Evolutionary conservation across 2,329 filamentous ascomycete genomes (phyloP).

Genomic region (Penicillium thymicola): DNA sequence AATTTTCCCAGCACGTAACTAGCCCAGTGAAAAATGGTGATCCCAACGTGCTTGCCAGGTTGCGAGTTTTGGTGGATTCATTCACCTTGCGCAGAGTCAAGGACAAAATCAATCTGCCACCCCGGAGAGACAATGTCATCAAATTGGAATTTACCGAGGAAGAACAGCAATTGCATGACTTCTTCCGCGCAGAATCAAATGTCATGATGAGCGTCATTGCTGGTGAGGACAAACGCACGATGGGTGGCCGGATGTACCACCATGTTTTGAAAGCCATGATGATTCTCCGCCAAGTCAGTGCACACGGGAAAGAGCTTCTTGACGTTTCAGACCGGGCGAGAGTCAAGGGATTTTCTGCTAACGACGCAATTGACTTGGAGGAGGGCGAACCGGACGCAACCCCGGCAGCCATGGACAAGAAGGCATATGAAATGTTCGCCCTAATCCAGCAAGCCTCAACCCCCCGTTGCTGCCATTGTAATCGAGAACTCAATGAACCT

Average conservation of each 20-base stretch:
- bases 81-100: conserved; percentile 89
- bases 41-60: conserved; percentile 71
- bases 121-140: conserved; percentile 68
- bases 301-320: conserved; percentile 88
- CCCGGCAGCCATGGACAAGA: conserved; percentile 60
- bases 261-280: conserved; percentile 90
- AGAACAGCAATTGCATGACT: conserved; percentile 75
- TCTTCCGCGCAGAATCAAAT: conserved; percentile 77
- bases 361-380: conserved; percentile 85
- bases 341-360: conserved; percentile 75
- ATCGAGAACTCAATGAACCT: conserved; percentile 56
- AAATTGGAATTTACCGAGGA: conserved; percentile 70
- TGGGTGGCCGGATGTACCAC: conserved; percentile 85
- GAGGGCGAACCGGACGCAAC: conserved; percentile 62
- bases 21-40: conserved; percentile 84
- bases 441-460: conserved; percentile 78
- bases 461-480: conserved; percentile 70
- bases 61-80: conserved; percentile 88
- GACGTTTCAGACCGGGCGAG: conserved; percentile 77
- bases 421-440: conserved; percentile 81
- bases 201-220: conserved; percentile 75
- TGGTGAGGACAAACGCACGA: conserved; percentile 60
- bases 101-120: conserved; percentile 80
- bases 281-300: conserved; percentile 83
- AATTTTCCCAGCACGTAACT: conserved; percentile 77